These are phyloP conservation scores for Carex cristatella DNA, from an alignment of 176 grass and related monocot genomes.

Conservation along the genomic window DNA sequence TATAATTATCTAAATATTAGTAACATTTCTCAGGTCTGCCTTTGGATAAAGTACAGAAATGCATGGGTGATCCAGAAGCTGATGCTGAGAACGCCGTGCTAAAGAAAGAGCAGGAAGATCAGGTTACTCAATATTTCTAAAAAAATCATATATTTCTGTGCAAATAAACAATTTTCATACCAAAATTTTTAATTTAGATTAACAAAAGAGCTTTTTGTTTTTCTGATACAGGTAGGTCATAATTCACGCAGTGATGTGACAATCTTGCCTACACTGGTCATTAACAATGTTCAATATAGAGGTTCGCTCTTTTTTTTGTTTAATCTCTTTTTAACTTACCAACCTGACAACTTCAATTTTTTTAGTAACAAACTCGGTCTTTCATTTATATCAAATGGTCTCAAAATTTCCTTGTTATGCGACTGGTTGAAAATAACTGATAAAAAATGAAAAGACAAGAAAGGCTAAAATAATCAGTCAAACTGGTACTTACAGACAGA, in stretches of 20 bases:
- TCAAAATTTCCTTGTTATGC: background rate
- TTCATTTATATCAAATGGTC: background rate
- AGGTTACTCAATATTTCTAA: slow-evolving; percentile 35
- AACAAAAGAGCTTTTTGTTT: background rate
- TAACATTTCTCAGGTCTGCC: slow-evolving; percentile 34
- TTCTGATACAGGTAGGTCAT: slow-evolving; percentile 48
- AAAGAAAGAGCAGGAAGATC: slow-evolving; percentile 71
- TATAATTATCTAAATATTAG: background rate
- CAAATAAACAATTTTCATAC: background rate
- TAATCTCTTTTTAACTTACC: background rate
- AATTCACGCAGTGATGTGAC: slow-evolving; percentile 80
- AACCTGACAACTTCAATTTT: background rate
- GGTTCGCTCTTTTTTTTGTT: slow-evolving; percentile 32
- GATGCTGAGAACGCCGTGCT: slow-evolving; percentile 78
- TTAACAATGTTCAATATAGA: slow-evolving; percentile 98
- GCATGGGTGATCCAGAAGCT: slow-evolving; percentile 93
- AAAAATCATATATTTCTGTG: background rate
- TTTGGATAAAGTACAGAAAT: slow-evolving; percentile 59
- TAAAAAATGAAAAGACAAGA: too few relatives aligned
- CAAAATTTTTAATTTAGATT: background rate
- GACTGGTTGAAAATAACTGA: background rate
- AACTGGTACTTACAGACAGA: background rate
- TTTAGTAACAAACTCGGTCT: background rate
- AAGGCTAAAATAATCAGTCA: background rate
- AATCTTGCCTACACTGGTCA: slow-evolving; percentile 80